These are phyloP conservation scores for Anacardium occidentale DNA, from an alignment of 345 rosid genomes.

Conservation along the genomic window DNA sequence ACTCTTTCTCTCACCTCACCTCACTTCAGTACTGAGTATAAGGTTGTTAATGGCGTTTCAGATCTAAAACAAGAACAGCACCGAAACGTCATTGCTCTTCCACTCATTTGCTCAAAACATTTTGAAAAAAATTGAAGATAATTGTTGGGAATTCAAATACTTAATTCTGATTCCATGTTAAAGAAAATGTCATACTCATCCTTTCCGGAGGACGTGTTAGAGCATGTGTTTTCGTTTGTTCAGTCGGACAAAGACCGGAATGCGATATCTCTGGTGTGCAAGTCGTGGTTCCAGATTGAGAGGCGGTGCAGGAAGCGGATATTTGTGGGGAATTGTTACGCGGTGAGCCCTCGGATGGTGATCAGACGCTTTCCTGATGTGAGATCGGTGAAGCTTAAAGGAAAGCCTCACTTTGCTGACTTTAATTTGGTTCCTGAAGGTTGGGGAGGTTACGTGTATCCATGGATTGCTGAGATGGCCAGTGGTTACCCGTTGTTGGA, in stretches of 20 bases:
- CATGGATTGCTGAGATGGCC: slow-evolving; percentile 72
- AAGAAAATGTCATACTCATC: slow-evolving; percentile 50
- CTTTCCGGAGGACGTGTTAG: slow-evolving; percentile 81
- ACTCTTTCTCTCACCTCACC: background rate
- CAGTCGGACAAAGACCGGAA: slow-evolving; percentile 68
- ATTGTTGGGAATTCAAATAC: background rate
- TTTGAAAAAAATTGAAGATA: background rate
- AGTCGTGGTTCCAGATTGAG: slow-evolving; percentile 84
- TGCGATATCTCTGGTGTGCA: slow-evolving; percentile 85
- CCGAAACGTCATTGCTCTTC: background rate
- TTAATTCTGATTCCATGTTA: slow-evolving; percentile 22
- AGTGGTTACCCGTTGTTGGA: slow-evolving; percentile 56
- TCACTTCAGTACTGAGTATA: slow-evolving; percentile 8
- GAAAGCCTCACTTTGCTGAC: slow-evolving; percentile 97
- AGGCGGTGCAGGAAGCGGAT: slow-evolving; percentile 60
- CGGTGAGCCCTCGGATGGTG: slow-evolving; percentile 61
- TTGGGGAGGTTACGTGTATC: slow-evolving; percentile 84
- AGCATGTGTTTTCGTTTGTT: slow-evolving; percentile 74
- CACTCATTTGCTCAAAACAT: background rate
- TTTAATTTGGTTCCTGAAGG: slow-evolving; percentile 90
- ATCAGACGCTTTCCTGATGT: slow-evolving; percentile 67
- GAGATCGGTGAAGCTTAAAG: slow-evolving; percentile 80
- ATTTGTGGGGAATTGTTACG: slow-evolving; percentile 87
- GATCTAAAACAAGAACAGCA: slow-evolving; percentile 35
- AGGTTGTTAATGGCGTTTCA: slow-evolving; percentile 46